These are phyloP conservation scores for Cyanodermella asteris DNA, from an alignment of 2,329 filamentous ascomycete species.

Conservation along the genomic window DNA sequence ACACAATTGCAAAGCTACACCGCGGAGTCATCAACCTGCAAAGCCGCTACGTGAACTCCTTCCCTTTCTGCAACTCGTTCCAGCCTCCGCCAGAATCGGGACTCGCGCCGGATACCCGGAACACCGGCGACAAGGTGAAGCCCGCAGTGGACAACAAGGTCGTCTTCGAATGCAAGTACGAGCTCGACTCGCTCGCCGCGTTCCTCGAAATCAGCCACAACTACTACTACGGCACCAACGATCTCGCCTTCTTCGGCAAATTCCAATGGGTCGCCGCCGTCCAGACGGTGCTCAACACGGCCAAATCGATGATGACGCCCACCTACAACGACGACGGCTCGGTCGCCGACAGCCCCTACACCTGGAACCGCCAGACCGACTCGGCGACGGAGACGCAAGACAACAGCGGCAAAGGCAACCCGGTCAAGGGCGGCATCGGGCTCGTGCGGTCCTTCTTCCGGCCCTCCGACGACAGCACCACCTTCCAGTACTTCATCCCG, in stretches of 20 bases:
- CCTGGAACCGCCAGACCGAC: conserved; percentile 20
- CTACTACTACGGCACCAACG: conserved; percentile 27
- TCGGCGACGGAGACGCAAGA: conserved; percentile 15
- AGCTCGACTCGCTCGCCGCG: conserved; percentile 29
- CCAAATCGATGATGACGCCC: conserved; percentile 23
- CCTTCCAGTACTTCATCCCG: conserved; percentile 22
- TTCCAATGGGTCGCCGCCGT: conserved; percentile 26
- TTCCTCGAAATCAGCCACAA: conserved; percentile 27
- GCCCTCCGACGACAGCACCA: conserved; percentile 26
- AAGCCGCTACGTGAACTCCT: conserved; percentile 41
- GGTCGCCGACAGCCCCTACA: conserved; percentile 23
- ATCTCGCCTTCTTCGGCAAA: conserved; percentile 24
- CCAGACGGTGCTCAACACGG: conserved; percentile 22
- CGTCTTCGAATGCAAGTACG: conserved; percentile 33
- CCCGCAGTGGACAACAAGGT: conserved; percentile 20
- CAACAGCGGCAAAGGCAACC: conserved; percentile 30
- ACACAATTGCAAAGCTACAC: conserved; percentile 45
- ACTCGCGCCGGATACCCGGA: conserved; percentile 18
- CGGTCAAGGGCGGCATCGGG: conserved; percentile 25
- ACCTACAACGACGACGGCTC: conserved; percentile 26
- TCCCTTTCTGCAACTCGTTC: conserved; percentile 32
- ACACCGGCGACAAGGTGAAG: conserved; percentile 19
- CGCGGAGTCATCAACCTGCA: conserved; percentile 53
- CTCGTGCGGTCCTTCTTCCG: conserved; percentile 28
- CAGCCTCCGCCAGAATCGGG: conserved; percentile 27